phyloP scores from a whole-genome alignment of 805 yeast genomes.

The Saturnispora sanitii region DNA sequence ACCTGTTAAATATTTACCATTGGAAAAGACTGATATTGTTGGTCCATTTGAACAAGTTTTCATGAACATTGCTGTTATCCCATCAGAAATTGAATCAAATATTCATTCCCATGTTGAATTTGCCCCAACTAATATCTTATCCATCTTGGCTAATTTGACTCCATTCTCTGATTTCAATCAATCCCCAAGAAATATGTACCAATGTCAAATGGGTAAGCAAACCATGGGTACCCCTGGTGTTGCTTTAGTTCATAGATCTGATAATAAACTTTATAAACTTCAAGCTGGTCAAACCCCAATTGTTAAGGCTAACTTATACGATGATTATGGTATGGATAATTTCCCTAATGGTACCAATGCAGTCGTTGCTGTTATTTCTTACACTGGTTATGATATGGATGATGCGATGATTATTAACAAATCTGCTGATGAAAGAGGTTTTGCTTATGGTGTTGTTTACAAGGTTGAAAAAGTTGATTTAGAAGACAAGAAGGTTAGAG shows the following conservation, averaged over 20 bases:
- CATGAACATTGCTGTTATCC: conserved; percentile 91
- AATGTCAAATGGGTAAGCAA: conserved; percentile 99
- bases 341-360: conserved; percentile 98
- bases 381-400: conserved; percentile 99
- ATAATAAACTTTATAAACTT: conserved; percentile 84
- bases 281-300: conserved; percentile 97
- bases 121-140: conserved; percentile 87
- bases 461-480: conserved; percentile 90
- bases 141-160: conserved; percentile 92
- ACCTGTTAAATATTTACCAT: conserved; percentile 86
- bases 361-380: conserved; percentile 96
- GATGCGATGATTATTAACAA: conserved; percentile 98
- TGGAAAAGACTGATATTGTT: conserved; percentile 72
- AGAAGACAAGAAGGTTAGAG: conserved; percentile 65
- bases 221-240: conserved; percentile 99
- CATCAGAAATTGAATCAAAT: conserved; percentile 75
- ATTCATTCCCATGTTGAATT: conserved; percentile 89
- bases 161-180: conserved; percentile 98
- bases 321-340: conserved; percentile 95
- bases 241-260: conserved; percentile 83
- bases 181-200: conserved; percentile 99
- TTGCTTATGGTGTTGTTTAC: conserved; percentile 93
- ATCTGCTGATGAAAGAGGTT: conserved; percentile 96
- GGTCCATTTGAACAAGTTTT: conserved; percentile 98
- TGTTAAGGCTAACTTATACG: conserved; percentile 86